Base-by-base conservation (phyloP, 371 early-diverging fungal species). In the Mortierella sp. region DNA sequence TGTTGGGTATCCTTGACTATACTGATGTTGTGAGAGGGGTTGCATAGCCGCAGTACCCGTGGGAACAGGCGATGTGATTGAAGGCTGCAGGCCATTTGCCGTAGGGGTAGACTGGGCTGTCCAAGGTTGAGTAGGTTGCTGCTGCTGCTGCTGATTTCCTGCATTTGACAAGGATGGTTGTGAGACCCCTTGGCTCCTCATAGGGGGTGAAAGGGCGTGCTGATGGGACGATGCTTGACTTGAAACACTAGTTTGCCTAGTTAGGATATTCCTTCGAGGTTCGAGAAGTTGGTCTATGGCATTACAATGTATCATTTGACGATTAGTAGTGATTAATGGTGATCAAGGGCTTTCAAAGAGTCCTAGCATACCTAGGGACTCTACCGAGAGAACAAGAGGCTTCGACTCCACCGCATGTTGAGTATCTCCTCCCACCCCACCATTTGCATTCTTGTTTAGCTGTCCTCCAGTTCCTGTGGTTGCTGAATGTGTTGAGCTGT, bases 381-480 rank as follows among this genome's bases (percentile, higher is more conserved):
- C 80, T 30, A 59, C 80, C 2, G 80, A 75, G 8, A 80, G 70
- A n/a, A 70, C 68, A 18, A 80, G 58, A 16, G 80, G 72, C 22
- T 65, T 80, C 20, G 75, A 65, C 1, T 75, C 65, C 9, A 40
- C 51, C 5, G 39, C 8, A 30, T 62, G 58, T 37, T 39, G 2
- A 6, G n/a, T 11, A 18, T 58, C 51, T 20, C 16, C 61, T 20
- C 22, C 24, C 3, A 18, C 1, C 58, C 4, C 58, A 32, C 32
- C 37, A 62, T 62, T 39, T n/a, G n/a, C 22, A 20, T 1, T 20
- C 45, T 45, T 45, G 22, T 39, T 26, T 12, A 12, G 45, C 18
- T 22, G 58, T 5, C 30, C 49, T 60, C 68, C 49, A 39, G 52
- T 35, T 35, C 39, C 62, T 39, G 62, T 8, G 11, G 43, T 61